Conservation (phyloP, 2,329 filamentous ascomycete genomes). For the Penicillium sp. region DNA sequence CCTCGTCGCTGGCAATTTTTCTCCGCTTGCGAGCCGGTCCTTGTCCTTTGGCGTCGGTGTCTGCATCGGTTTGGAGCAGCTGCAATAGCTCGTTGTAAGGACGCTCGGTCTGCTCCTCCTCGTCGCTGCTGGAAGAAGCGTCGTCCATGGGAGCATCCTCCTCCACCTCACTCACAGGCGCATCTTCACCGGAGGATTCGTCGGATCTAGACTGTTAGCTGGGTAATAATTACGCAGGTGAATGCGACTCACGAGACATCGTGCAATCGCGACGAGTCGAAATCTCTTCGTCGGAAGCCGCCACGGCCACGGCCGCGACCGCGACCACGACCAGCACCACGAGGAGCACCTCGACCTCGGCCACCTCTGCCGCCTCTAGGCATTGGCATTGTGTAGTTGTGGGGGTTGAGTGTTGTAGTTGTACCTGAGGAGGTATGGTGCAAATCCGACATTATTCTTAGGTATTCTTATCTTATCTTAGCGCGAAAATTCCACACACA, state of each 20-base stretch:
- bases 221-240: background rate
- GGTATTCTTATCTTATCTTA: slow-evolving; percentile 54
- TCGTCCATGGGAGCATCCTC: slow-evolving; percentile 45
- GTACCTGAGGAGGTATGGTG: no score
- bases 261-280: slow-evolving; percentile 43
- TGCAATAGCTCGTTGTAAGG: slow-evolving; percentile 64
- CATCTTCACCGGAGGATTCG: slow-evolving; percentile 32
- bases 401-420: no score
- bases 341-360: no score
- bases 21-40: slow-evolving; percentile 57
- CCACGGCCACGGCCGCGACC: slow-evolving; percentile 77
- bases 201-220: slow-evolving; percentile 32
- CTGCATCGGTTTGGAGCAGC: slow-evolving; percentile 53
- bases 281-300: slow-evolving; percentile 35
- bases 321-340: slow-evolving; percentile 24
- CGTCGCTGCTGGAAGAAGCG: slow-evolving; percentile 47
- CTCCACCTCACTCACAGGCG: slow-evolving; percentile 45
- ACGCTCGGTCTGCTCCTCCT: slow-evolving; percentile 47
- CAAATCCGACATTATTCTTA: no score
- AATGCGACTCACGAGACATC: slow-evolving; percentile 42
- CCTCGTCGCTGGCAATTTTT: slow-evolving; percentile 51
- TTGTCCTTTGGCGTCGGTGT: slow-evolving; percentile 42
- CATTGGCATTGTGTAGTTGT: slow-evolving; percentile 32
- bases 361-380: slow-evolving; percentile 33
- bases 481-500: slow-evolving; percentile 54